Base-by-base conservation (phyloP, 805 yeast species). In the Metschnikowia borealis region DNA sequence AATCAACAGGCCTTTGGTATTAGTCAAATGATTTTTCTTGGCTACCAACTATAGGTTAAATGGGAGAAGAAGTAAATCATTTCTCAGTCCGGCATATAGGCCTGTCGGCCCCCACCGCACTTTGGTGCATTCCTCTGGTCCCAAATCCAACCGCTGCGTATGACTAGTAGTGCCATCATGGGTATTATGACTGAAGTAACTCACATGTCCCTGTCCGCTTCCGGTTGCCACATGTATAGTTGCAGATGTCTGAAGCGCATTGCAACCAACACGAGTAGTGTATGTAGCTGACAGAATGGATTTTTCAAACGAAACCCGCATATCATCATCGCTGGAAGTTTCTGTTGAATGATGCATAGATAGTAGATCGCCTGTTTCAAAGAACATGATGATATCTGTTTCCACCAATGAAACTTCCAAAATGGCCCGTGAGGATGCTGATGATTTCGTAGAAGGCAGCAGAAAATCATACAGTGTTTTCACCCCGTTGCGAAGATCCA, bases 401-500 rank as follows among this genome's bases (percentile, higher is more conserved):
- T 32, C 34, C 38, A 34, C 29, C 15, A 5, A 15, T 3, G 46
- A 44, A 6, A 44, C 34, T 3, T 15, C 40, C 39, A 44, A 44
- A 11, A 44, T 36, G 10, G 46, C 46, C 18, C 33, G 33, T 17
- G 29, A 36, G 6, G 31, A 6, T 8, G 41, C 17, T 2, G 18
- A 10, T 17, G 23, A 26, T 8, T 26, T n/a, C 5, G 34, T 13
- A n/a, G 17, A 17, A 34, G 14, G 15, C 21, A 15, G 33, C 8
- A 15, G 13, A 35, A 35, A 23, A n/a, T 35, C 39, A 26, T 23
- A 44, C 23, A 23, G 33, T 17, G 32, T 17, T 23, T 35, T 44
- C 14, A 11, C 21, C 4, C 40, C 39, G 14, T 36, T 48, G 39
- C 61, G 61, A 18, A 57, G 47, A 34, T 57, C 61, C 23, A 54